Base-by-base conservation (phyloP, 2,329 filamentous ascomycete genomes). In the Aspergillus arachidicola region DNA sequence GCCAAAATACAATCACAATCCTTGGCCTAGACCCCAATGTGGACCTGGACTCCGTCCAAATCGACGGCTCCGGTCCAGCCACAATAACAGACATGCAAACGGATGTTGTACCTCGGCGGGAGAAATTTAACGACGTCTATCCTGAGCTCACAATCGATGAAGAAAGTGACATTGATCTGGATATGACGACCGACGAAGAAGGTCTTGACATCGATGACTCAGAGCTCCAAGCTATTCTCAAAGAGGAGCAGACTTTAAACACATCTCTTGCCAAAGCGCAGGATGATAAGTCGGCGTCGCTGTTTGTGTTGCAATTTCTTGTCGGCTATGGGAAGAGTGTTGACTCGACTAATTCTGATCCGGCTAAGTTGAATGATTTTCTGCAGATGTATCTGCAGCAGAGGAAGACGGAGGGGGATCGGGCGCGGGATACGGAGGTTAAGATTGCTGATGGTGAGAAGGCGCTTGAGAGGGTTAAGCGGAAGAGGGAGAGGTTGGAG, bases 41-140 rank as follows among this genome's bases (percentile, higher is more conserved):
- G 10, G 83, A 87, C 68, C 80, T 85, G 69, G 79, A 85, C 67
- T 86, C 84, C 11, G 84, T 89, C 75, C 87, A 86, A 67, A 82
- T 89, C 38, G 85, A 88, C 67, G 86, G 86, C 55, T 82, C 81
- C 58, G 85, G 86, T 23, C 73, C 81, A 0, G 86, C 85, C 10
- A 83, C 83, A 57, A 86, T 89, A 69, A 85, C 84, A 12, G 87
- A 91, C 69, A 88, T 91, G 65, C 82, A 84, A 10, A 83, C 89
- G 48, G 84, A 89, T 62, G 77, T 85, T 9, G 77, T 89, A 16
- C 82, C 83, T 1, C 87, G 88, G 66, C 79, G 77, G 16, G 83
- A 87, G 36, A 77, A 80, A 28, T 87, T 86, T 60, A 73, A 85
- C 55, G 85, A 88, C 32, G 72, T 85, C 19, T 86, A 86, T 66